Conservation (phyloP, 768 basidiomycete species). For the Mycena chlorophos region DNA sequence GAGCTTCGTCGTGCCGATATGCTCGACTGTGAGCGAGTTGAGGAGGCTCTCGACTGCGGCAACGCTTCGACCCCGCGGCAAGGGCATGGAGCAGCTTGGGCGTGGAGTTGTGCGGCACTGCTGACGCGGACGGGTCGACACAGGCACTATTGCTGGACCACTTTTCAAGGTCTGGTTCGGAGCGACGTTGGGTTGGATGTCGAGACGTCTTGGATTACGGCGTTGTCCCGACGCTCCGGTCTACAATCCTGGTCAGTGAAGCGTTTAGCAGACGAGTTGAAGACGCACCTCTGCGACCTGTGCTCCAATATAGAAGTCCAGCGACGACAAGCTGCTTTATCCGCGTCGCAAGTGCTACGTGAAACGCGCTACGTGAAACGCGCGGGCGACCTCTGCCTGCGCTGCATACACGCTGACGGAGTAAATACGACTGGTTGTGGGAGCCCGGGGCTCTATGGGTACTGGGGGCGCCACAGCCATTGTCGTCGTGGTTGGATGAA, state of each 20-base stretch:
- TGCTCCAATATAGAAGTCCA: constrained; percentile 6
- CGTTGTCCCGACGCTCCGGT: not conserved
- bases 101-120: not conserved
- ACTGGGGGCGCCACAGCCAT: too few species aligned
- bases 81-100: constrained; percentile 1
- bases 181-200: not conserved
- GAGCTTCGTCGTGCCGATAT: constrained; percentile 21
- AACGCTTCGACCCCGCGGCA: constrained; percentile 3
- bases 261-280: not conserved
- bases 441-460: too few species aligned
- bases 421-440: too few species aligned
- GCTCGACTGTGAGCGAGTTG: constrained; percentile 15
- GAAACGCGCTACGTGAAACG: too few species aligned
- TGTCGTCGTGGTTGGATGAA: too few species aligned
- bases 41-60: constrained; percentile 21
- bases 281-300: constrained; percentile 8
- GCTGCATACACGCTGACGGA: too few species aligned
- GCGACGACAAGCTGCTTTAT: constrained; percentile 4
- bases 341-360: too few species aligned
- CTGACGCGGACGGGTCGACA: too few species aligned
- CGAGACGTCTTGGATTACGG: not conserved
- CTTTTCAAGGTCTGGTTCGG: too few species aligned
- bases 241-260: not conserved
- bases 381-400: too few species aligned
- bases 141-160: not conserved